Percentiles rank a stretch among this genome's conserved stretches.
Evolutionary conservation across 768 basidiomycete genomes (phyloP).

Genomic region (Galerina marginata): DNA sequence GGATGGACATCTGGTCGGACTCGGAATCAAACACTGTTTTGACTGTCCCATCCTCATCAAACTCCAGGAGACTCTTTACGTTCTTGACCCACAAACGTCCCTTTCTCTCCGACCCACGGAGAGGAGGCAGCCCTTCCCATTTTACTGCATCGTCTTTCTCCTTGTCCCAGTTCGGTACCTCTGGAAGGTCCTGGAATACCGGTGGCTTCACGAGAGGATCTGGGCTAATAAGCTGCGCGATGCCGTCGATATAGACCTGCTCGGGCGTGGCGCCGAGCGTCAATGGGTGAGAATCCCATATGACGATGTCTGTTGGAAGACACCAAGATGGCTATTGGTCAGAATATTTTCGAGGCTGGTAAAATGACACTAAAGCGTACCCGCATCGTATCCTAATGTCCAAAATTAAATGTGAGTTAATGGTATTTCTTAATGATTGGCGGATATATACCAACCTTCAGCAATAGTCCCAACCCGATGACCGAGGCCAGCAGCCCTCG

Average conservation of each 20-base stretch:
- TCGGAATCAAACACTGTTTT: conserved; percentile 27
- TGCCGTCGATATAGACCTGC: conserved; percentile 87
- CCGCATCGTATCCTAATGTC: conserved; percentile 70
- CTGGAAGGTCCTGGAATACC: conserved; percentile 55
- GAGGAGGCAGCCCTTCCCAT: conserved; percentile 73
- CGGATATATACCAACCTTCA: conserved; percentile 40
- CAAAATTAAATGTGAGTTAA: conserved; percentile 4
- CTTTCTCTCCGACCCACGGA: conserved; percentile 43
- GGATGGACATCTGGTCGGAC: conserved; percentile 34
- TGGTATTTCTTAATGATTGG: neutral
- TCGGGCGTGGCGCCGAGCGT: conserved; percentile 77
- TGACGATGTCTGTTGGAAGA: conserved; percentile 45
- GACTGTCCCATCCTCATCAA: conserved; percentile 13
- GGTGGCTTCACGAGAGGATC: conserved; percentile 47
- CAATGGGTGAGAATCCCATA: conserved; percentile 83
- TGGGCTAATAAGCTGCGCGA: conserved; percentile 58
- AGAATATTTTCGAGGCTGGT: neutral
- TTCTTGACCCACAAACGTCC: conserved; percentile 57
- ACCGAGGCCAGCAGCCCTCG: conserved; percentile 64
- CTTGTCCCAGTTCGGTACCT: conserved; percentile 60
- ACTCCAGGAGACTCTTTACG: conserved; percentile 46
- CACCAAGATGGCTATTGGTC: neutral
- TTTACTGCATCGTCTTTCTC: conserved; percentile 63
- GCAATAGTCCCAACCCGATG: conserved; percentile 72
- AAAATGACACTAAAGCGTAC: conserved; percentile 15